Percentiles rank a stretch among this genome's conserved stretches.
These are phyloP conservation scores for Claviceps spartinae DNA, from an alignment of 2,329 filamentous ascomycete species.

Conservation along the genomic window DNA sequence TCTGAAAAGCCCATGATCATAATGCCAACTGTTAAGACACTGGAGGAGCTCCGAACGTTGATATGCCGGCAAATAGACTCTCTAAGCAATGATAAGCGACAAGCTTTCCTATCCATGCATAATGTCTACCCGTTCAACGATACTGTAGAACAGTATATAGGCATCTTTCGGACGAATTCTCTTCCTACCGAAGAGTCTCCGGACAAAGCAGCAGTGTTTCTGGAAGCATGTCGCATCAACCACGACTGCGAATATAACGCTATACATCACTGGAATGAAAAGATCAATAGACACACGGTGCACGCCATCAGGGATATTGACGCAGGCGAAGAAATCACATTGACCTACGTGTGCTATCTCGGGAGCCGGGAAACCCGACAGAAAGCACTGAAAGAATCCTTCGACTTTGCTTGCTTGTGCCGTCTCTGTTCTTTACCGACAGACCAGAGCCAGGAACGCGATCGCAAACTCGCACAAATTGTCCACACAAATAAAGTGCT, in stretches of 20 bases:
- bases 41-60: too few relatives aligned
- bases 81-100: neutral
- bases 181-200: neutral
- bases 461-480: neutral
- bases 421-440: neutral
- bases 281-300: neutral
- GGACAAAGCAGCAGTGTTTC: neutral
- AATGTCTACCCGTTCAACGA: neutral
- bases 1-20: too few relatives aligned
- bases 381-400: neutral
- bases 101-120: neutral
- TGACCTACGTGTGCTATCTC: neutral
- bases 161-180: neutral
- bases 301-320: neutral
- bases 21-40: rapidly evolving
- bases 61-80: neutral
- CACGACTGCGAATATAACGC: neutral
- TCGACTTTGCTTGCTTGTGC: neutral
- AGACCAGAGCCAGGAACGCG: neutral
- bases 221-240: neutral
- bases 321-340: neutral
- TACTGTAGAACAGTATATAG: neutral
- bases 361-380: neutral
- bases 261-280: neutral
- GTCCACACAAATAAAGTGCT: neutral